Evolutionary conservation across 2,329 filamentous ascomycete species (phyloP).

Genomic region (Cordyceps pruinosa): DNA sequence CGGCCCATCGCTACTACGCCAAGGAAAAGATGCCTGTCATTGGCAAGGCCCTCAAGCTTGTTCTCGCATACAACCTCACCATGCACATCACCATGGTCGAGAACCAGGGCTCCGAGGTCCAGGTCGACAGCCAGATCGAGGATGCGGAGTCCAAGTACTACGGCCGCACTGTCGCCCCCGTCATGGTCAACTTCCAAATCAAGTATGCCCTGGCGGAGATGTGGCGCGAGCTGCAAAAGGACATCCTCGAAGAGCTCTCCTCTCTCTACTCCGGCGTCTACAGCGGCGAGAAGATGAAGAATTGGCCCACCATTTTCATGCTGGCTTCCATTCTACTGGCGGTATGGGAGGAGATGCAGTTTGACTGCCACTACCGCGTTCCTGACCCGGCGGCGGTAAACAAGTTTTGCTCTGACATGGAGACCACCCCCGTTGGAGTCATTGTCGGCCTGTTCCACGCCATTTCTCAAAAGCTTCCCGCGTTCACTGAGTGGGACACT

Average conservation of each 20-base stretch:
- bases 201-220: conserved; percentile 95
- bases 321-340: conserved; percentile 85
- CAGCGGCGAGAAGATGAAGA: conserved; percentile 93
- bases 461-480: conserved; percentile 91
- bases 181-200: conserved; percentile 99
- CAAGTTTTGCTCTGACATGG: conserved; percentile 96
- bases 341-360: conserved; percentile 98
- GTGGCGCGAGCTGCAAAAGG: conserved; percentile 96
- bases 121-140: conserved; percentile 74
- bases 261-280: conserved; percentile 94
- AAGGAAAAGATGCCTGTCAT: conserved; percentile 85
- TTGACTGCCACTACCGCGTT: conserved; percentile 93
- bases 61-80: conserved; percentile 92
- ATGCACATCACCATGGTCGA: conserved; percentile 92
- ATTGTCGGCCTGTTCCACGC: conserved; percentile 96
- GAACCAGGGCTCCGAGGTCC: conserved; percentile 73
- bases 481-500: conserved; percentile 91
- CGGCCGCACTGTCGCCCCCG: conserved; percentile 85
- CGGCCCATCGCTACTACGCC: conserved; percentile 84
- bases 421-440: conserved; percentile 89
- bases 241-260: conserved; percentile 90
- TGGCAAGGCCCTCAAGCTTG: conserved; percentile 89
- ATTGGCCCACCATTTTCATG: conserved; percentile 99
- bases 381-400: conserved; percentile 77
- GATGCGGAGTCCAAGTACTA: conserved; percentile 80